Evolutionary conservation across 1,284 basidiomycete species (phyloP), one percentile per base, ranked within the genome.

Genomic region (Apiotrichum domesticum): DNA sequence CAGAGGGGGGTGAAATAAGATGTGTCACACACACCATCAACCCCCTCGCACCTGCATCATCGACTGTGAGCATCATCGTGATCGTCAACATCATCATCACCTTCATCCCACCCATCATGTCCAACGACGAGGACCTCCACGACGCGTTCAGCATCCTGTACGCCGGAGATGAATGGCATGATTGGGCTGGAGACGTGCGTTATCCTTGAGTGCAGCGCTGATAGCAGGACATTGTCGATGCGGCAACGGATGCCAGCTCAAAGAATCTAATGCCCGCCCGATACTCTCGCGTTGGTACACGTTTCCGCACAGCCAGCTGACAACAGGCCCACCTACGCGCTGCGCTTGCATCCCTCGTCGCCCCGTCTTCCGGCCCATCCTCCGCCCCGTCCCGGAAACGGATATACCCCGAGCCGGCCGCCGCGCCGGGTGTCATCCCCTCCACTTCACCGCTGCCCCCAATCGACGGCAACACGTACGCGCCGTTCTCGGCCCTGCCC

Each of bases 401-500:
- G 8, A 46, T 61, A 37, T 57, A 55, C 54, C 13, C 52, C 14
- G 3, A 44, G 34, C 37, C 41, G 21, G 1, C 44, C 11, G 6
- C 35, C 5, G 3, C 47, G 6, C 46, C 55, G 13, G 37, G 29
- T 13, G 33, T 59, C 21, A 61, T 66, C 33, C 55, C 65, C 6
- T 71, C 67, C 1, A 69, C 67, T 0, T 63, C 69, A 21, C 10
- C 47, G 4, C 51, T 68, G 13, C 69, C 68, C 0, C 33, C 57
- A 9, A 15, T 15, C 32, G 48, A 33, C 29, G n/a, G 4, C 3
- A 11, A 6, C 6, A 41, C 59, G 0, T 74, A 66, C 58, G 61
- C 58, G 6, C 73, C 73, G 2, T 72, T 63, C 59, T 70, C 69
- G 0, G 66, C 69, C 1, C 62, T 72, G 0, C 62, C 66, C 4